These are phyloP conservation scores for Sclerotinia minor DNA, from an alignment of 2,329 filamentous ascomycete species.

Conservation along the genomic window DNA sequence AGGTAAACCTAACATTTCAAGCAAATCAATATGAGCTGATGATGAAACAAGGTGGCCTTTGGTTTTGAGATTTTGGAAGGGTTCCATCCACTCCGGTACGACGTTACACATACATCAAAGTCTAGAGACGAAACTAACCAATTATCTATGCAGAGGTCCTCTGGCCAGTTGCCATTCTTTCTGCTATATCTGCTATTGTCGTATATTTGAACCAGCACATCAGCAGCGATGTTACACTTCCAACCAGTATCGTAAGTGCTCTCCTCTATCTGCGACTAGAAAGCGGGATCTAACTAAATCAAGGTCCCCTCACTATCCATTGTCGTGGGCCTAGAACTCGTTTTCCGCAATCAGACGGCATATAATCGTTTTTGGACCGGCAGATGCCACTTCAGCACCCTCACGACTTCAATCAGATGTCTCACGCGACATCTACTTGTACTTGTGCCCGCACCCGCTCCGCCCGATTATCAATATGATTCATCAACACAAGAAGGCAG, in stretches of 20 bases:
- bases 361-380: slow-evolving; percentile 53
- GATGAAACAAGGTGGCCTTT: slow-evolving; percentile 55
- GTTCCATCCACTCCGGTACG: slow-evolving; percentile 55
- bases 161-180: slow-evolving; percentile 57
- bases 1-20: slow-evolving; percentile 28
- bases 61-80: slow-evolving; percentile 64
- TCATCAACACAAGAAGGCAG: slow-evolving; percentile 29
- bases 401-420: slow-evolving; percentile 60
- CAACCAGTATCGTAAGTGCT: slow-evolving; percentile 54
- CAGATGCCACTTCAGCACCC: slow-evolving; percentile 55
- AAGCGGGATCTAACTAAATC: background rate
- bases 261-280: background rate
- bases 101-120: too few relatives aligned
- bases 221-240: slow-evolving; percentile 53
- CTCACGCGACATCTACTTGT: slow-evolving; percentile 56
- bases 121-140: background rate
- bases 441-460: slow-evolving; percentile 40
- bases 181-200: slow-evolving; percentile 57
- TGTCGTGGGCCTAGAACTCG: slow-evolving; percentile 66
- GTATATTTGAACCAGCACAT: slow-evolving; percentile 58
- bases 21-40: slow-evolving; percentile 15
- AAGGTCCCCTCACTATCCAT: slow-evolving; percentile 63
- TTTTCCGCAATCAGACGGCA: slow-evolving; percentile 62
- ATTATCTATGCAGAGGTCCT: slow-evolving; percentile 49
- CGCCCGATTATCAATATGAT: slow-evolving; percentile 29